Evolutionary conservation across 768 basidiomycete species (phyloP).

Genomic region (Coprinopsis strossmayeri): DNA sequence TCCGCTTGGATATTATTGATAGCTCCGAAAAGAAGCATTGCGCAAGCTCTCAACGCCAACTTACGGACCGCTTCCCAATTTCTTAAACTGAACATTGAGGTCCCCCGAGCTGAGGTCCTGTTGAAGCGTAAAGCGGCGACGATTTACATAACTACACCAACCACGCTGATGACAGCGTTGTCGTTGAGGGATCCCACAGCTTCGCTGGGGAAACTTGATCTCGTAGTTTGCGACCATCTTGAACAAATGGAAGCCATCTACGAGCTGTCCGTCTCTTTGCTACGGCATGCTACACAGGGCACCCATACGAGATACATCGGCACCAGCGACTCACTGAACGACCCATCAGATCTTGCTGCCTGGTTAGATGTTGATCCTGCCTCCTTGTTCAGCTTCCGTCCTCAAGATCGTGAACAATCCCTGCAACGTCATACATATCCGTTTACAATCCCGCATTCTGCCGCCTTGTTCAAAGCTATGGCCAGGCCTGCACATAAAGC

Average conservation of each 20-base stretch:
- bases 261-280: constrained; percentile 74
- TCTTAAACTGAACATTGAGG: constrained; percentile 34
- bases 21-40: constrained; percentile 50
- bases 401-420: constrained; percentile 77
- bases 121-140: constrained; percentile 33
- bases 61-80: constrained; percentile 34
- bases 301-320: constrained; percentile 70
- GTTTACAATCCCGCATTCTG: constrained; percentile 83
- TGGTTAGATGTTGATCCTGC: constrained; percentile 74
- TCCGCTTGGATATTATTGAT: constrained; percentile 60
- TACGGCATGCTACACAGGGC: constrained; percentile 58
- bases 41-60: constrained; percentile 49
- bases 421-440: constrained; percentile 62
- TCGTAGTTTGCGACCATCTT: constrained; percentile 80
- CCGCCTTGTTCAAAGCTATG: constrained; percentile 86
- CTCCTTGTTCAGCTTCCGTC: constrained; percentile 70
- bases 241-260: constrained; percentile 77
- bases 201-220: constrained; percentile 37
- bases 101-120: constrained; percentile 13
- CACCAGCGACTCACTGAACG: constrained; percentile 69
- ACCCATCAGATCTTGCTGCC: constrained; percentile 70
- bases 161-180: constrained; percentile 41
- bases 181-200: constrained; percentile 21
- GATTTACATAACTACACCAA: constrained; percentile 54
- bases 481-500: constrained; percentile 81